Evolutionary conservation across 2,329 filamentous ascomycete species (phyloP).

Genomic region (Sarocladiaceae sp.): DNA sequence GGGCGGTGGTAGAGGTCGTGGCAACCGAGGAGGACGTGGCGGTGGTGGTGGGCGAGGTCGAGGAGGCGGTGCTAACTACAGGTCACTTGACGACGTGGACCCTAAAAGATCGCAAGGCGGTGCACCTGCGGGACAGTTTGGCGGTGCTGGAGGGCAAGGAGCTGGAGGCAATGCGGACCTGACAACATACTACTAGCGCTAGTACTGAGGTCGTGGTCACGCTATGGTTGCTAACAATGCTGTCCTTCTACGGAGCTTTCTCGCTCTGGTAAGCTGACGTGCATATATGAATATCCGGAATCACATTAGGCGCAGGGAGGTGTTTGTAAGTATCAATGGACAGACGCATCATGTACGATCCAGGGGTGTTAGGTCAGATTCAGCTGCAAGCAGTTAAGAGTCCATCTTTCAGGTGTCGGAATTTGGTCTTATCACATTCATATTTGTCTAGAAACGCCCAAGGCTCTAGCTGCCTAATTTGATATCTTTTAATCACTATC

Average conservation of each 20-base stretch:
- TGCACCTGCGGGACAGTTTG: not conserved
- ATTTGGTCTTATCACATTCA: too few species aligned
- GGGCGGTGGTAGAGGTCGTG: slow-evolving; percentile 30
- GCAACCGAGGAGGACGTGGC: slow-evolving; percentile 34
- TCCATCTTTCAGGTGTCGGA: too few species aligned
- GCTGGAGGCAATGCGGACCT: slow-evolving; percentile 26
- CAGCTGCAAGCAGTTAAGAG: too few species aligned
- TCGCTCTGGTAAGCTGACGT: too few species aligned
- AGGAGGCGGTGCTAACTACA: slow-evolving; percentile 52
- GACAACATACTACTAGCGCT: slow-evolving; percentile 37
- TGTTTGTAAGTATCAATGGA: not conserved
- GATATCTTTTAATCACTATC: slow-evolving; percentile 22
- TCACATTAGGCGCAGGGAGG: too few species aligned
- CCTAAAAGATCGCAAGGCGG: slow-evolving; percentile 23
- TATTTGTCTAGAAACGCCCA: too few species aligned
- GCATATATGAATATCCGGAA: too few species aligned
- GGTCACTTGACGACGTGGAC: slow-evolving; percentile 64
- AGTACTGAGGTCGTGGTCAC: not conserved
- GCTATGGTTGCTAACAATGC: not conserved
- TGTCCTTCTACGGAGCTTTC: too few species aligned
- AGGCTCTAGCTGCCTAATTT: not conserved
- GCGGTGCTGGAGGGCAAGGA: slow-evolving; percentile 33
- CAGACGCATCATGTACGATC: not conserved
- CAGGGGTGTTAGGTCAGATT: too few species aligned
- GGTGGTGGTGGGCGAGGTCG: slow-evolving; percentile 41